These are phyloP conservation scores for Medicago truncatula DNA, from an alignment of 306 rosid genomes.

Conservation along the genomic window DNA sequence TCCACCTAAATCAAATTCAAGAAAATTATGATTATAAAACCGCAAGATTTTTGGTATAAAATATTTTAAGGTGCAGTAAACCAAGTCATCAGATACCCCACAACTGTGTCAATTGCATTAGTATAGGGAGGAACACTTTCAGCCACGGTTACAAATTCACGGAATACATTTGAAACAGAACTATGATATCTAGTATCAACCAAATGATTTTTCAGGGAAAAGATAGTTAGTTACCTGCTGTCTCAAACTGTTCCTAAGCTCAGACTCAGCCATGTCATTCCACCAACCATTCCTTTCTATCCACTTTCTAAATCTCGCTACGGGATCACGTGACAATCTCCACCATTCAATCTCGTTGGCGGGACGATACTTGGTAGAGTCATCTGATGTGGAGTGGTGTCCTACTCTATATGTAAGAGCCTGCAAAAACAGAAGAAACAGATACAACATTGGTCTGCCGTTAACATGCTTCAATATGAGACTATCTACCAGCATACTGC, in stretches of 20 bases:
- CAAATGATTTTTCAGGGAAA: slow-evolving; percentile 27
- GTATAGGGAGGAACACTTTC: background rate
- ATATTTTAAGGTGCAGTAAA: slow-evolving; percentile 10
- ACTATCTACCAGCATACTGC: background rate
- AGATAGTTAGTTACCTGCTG: slow-evolving; percentile 59
- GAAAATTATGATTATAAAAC: slow-evolving; percentile 16
- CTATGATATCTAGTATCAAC: slow-evolving; percentile 1
- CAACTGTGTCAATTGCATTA: background rate
- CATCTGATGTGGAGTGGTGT: slow-evolving; percentile 97
- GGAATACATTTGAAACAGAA: slow-evolving; percentile 9
- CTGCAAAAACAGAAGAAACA: slow-evolving; percentile 53
- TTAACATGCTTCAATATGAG: slow-evolving; percentile 28
- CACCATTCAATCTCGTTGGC: slow-evolving; percentile 81
- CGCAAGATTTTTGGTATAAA: background rate
- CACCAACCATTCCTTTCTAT: slow-evolving; percentile 88
- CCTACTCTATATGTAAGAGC: slow-evolving; percentile 94
- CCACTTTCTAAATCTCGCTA: slow-evolving; percentile 89
- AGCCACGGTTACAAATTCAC: slow-evolving; percentile 9
- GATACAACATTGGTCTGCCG: slow-evolving; percentile 27
- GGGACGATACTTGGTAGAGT: slow-evolving; percentile 90
- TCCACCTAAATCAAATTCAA: slow-evolving; percentile 26
- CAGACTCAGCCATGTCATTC: slow-evolving; percentile 66
- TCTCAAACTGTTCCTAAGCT: slow-evolving; percentile 63
- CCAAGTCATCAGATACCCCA: background rate
- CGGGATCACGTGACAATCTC: slow-evolving; percentile 74